These are phyloP conservation scores for Tripterygium wilfordii DNA, from an alignment of 177 flowering plant genomes.

Conservation along the genomic window DNA sequence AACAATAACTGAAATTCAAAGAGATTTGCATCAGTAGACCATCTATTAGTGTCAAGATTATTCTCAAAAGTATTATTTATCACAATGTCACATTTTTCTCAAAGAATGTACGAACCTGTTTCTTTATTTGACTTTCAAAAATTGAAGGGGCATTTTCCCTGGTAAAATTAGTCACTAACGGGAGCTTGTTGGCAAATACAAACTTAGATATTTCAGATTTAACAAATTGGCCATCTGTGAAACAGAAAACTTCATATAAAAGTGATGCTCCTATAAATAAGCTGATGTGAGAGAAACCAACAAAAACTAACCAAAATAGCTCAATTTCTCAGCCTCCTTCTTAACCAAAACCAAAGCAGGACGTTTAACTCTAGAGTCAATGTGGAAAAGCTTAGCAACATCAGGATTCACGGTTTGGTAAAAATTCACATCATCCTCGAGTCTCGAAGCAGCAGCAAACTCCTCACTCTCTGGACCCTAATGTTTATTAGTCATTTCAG, in stretches of 20 bases:
- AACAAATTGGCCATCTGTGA: constrained; percentile 62
- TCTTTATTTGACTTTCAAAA: constrained; percentile 70
- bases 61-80: no score
- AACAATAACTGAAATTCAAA: constrained; percentile 61
- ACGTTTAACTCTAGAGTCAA: constrained; percentile 54
- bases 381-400: constrained; percentile 67
- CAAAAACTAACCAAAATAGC: not conserved
- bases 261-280: no score
- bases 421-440: constrained; percentile 74
- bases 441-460: constrained; percentile 76
- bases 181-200: constrained; percentile 70
- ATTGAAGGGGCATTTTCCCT: constrained; percentile 63
- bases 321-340: not conserved
- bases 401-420: constrained; percentile 70
- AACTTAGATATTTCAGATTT: constrained; percentile 63
- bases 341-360: constrained; percentile 75
- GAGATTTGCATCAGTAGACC: not conserved
- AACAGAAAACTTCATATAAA: no score
- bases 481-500: not conserved
- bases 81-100: no score
- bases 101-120: constrained; percentile 43
- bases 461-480: constrained; percentile 79
- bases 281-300: no score
- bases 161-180: constrained; percentile 60
- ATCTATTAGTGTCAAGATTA: not conserved